Evolutionary conservation across 768 basidiomycete species (phyloP).

Genomic region (Tulasnella sp.): DNA sequence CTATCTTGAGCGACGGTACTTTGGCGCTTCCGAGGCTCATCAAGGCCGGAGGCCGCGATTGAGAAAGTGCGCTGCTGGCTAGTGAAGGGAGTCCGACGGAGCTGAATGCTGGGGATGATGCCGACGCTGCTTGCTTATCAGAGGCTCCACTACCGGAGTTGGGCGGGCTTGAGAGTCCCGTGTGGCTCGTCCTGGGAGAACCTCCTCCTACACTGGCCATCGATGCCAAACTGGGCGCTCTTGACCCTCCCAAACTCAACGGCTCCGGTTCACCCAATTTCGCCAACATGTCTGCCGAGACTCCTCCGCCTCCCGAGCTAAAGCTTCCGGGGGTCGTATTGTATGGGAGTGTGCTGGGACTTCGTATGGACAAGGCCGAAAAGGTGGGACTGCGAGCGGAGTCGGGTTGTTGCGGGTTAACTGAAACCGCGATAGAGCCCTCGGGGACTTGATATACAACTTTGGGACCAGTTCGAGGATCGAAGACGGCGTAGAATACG

Average conservation of each 20-base stretch:
- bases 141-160: not conserved
- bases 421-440: constrained; percentile 56
- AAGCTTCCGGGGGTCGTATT: constrained; percentile 18
- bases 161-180: not conserved
- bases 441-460: constrained; percentile 93
- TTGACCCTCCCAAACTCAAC: not conserved
- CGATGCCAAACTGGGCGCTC: constrained; percentile 16
- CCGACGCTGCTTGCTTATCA: not conserved
- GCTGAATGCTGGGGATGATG: not conserved
- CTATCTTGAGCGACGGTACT: not conserved
- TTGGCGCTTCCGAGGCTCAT: not conserved
- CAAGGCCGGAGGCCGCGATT: not conserved
- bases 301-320: constrained; percentile 27
- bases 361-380: not conserved
- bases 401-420: constrained; percentile 23
- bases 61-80: not conserved
- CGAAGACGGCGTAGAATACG: constrained; percentile 91
- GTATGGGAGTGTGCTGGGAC: constrained; percentile 11
- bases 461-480: constrained; percentile 72
- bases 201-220: constrained; percentile 13
- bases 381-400: constrained; percentile 17
- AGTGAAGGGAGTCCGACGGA: too few relatives aligned
- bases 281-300: constrained; percentile 10
- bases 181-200: not conserved
- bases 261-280: constrained; percentile 10